A percentile compares a stretch with the other conserved stretches of the same genome.
Conservation (phyloP, 2,329 filamentous ascomycete genomes). For the Colletotrichum liriopes region DNA sequence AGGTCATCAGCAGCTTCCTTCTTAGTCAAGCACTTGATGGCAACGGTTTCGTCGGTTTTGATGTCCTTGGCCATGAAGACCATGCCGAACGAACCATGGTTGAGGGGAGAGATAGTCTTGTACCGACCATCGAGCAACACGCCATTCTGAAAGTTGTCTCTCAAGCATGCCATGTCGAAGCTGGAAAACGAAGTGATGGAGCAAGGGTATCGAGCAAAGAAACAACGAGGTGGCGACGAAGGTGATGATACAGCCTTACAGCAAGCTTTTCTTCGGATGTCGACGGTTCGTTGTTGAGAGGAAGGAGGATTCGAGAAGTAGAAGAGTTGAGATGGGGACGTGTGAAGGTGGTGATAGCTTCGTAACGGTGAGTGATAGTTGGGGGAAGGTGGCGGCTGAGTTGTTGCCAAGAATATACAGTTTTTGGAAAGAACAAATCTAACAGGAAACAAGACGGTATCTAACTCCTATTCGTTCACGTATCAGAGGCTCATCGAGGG, state of each 20-base stretch:
- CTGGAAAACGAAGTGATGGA: constrained; percentile 48
- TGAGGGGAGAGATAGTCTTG: constrained; percentile 92
- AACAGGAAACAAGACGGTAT: constrained; percentile 44
- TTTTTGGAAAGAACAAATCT: constrained; percentile 32
- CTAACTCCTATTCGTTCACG: constrained; percentile 48
- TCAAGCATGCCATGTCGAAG: constrained; percentile 83
- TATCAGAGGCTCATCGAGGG: constrained; percentile 60
- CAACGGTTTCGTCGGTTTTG: constrained; percentile 83
- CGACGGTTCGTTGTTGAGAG: constrained; percentile 7
- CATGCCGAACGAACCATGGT: constrained; percentile 99
- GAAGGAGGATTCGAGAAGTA: constrained; percentile 12
- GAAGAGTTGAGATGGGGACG: background rate
- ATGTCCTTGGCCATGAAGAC: constrained; percentile 93
- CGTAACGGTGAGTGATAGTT: background rate
- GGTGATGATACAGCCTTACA: constrained; percentile 33
- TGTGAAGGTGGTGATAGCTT: background rate
- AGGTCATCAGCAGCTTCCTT: constrained; percentile 73
- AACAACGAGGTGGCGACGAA: constrained; percentile 23
- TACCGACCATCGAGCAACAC: constrained; percentile 91
- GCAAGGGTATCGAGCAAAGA: constrained; percentile 39
- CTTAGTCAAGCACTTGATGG: constrained; percentile 97
- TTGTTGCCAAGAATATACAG: constrained; percentile 41
- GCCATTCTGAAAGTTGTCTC: constrained; percentile 84
- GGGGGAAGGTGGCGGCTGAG: background rate
- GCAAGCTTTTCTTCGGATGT: constrained; percentile 16